phyloP scores from a whole-genome alignment of 2,329 filamentous ascomycete genomes.

The Penicillium oxalicum region DNA sequence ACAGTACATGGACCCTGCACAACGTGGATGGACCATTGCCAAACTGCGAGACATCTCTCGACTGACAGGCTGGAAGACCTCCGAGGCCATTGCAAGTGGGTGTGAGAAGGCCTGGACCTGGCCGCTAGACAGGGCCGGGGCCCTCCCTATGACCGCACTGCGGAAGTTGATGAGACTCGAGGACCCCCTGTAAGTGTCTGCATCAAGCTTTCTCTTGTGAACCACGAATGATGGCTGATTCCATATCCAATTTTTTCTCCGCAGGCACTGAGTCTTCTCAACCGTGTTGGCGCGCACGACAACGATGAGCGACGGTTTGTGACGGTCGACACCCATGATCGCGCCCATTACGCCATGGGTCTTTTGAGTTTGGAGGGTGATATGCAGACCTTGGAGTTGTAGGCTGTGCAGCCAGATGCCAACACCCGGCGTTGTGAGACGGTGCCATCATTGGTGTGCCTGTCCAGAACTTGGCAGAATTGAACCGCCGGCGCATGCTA shows the following conservation, averaged over 20 bases:
- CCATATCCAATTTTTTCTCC: background rate
- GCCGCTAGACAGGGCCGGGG: slow-evolving; percentile 67
- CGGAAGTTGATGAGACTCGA: slow-evolving; percentile 12
- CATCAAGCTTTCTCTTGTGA: background rate
- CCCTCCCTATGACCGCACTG: slow-evolving; percentile 58
- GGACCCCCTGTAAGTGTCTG: slow-evolving; percentile 12
- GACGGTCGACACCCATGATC: slow-evolving; percentile 56
- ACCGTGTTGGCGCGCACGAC: slow-evolving; percentile 26
- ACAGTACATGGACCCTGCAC: slow-evolving; percentile 63
- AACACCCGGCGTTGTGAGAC: slow-evolving; percentile 2
- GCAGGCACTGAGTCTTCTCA: slow-evolving; percentile 15
- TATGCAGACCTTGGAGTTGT: slow-evolving; percentile 57
- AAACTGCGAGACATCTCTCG: slow-evolving; percentile 69
- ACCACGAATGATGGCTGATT: slow-evolving; percentile 16
- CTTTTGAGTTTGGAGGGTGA: slow-evolving; percentile 73
- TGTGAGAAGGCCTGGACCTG: slow-evolving; percentile 78
- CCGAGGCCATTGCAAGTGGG: slow-evolving; percentile 71
- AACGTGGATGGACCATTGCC: slow-evolving; percentile 71
- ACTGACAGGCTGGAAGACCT: slow-evolving; percentile 82
- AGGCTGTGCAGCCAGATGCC: slow-evolving; percentile 14
- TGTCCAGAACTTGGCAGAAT: slow-evolving; percentile 7
- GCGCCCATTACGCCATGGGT: slow-evolving; percentile 70
- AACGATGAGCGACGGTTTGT: slow-evolving; percentile 49
- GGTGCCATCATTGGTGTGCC: slow-evolving; percentile 2
- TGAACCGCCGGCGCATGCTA: slow-evolving; percentile 1